These are phyloP conservation scores for Grigorovia jiainica DNA, from an alignment of 805 yeast genomes.

Conservation along the genomic window DNA sequence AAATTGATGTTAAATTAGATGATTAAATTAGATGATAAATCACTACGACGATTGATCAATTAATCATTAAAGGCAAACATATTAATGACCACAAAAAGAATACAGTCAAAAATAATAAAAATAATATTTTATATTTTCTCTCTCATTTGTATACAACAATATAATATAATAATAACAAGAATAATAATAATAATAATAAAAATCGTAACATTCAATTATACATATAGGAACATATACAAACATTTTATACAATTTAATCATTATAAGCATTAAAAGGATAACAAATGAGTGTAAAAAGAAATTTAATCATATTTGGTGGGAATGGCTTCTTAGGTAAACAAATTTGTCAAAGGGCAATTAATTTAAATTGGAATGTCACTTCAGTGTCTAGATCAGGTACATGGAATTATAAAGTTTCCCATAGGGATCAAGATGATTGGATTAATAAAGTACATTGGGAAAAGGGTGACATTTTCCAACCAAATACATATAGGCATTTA, in stretches of 20 bases:
- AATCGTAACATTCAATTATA: no score
- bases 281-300: constrained; percentile 7
- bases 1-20: constrained; percentile 64
- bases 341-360: constrained; percentile 60
- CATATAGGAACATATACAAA: no score
- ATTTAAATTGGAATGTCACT: constrained; percentile 55
- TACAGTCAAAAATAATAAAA: no score
- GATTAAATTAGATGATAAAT: constrained; percentile 13
- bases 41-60: background rate
- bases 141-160: no score
- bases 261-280: no score
- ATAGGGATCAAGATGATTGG: constrained; percentile 32
- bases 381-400: constrained; percentile 60
- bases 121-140: no score
- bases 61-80: background rate
- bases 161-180: no score
- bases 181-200: no score
- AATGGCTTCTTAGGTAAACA: constrained; percentile 70
- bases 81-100: background rate
- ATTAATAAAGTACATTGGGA: constrained; percentile 53
- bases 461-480: constrained; percentile 58
- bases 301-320: constrained; percentile 73
- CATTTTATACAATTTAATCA: no score
- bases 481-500: constrained; percentile 39
- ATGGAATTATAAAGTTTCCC: constrained; percentile 22